These are phyloP conservation scores for Mucor circinelloides DNA, from an alignment of 371 early-diverging fungal species.

Conservation along the genomic window DNA sequence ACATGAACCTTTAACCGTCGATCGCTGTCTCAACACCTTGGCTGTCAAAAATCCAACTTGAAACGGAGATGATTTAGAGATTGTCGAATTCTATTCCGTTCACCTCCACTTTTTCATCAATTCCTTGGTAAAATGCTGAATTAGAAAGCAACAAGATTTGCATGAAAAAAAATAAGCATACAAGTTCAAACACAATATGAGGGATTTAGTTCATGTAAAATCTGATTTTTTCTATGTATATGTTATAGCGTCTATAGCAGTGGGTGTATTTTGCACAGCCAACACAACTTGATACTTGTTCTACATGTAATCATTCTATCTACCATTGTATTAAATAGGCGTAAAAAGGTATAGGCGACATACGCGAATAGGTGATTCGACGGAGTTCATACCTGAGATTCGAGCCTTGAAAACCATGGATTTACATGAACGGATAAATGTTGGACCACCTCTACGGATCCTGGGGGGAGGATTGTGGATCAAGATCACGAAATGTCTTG, in stretches of 20 bases:
- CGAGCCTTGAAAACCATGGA: neutral
- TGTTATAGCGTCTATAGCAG: neutral
- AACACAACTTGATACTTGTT: neutral
- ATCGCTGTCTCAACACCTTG: neutral
- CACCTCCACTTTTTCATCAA: neutral
- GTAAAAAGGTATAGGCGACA: conserved; percentile 5
- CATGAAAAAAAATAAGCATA: neutral
- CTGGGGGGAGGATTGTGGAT: neutral
- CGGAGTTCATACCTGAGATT: neutral
- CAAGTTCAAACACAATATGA: neutral
- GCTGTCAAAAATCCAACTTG: neutral
- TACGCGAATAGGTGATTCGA: neutral
- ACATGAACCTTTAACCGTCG: neutral
- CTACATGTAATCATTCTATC: neutral
- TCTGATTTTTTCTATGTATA: neutral
- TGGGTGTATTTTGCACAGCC: neutral
- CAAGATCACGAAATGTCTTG: neutral
- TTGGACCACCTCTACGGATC: neutral
- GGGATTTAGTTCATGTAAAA: neutral
- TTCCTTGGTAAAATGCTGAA: neutral
- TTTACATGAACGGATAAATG: neutral
- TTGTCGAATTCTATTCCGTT: neutral
- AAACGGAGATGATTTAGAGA: neutral
- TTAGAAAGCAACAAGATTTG: neutral
- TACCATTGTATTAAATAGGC: neutral